phyloP scores from a whole-genome alignment of 108 stramenopile species.

The Seminavis robusta region DNA sequence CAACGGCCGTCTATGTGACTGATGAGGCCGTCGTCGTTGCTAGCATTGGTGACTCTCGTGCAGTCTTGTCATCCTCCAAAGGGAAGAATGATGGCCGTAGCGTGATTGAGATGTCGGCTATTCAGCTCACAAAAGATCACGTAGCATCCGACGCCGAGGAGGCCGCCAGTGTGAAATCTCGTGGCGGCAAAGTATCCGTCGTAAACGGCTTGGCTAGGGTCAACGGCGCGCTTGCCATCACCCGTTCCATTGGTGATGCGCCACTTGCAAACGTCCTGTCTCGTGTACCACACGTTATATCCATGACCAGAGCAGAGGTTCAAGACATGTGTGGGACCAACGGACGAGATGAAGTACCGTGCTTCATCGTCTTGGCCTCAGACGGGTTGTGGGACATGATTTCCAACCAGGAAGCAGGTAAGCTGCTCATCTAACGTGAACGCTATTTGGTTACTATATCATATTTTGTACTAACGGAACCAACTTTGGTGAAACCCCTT shows the following conservation, averaged over 20 bases:
- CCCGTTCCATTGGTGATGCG: conserved; percentile 83
- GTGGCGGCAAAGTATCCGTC: conserved; percentile 65
- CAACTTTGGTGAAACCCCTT: background rate
- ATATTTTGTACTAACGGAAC: background rate
- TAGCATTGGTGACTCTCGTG: conserved; percentile 91
- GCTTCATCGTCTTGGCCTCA: conserved; percentile 88
- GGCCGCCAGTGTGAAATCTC: conserved; percentile 39
- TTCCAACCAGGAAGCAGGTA: conserved; percentile 83
- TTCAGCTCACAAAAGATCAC: conserved; percentile 86
- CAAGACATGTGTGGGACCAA: conserved; percentile 31
- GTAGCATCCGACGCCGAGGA: conserved; percentile 70
- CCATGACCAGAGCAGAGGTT: conserved; percentile 47
- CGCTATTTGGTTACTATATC: background rate
- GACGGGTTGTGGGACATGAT: conserved; percentile 97
- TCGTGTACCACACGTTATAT: conserved; percentile 58
- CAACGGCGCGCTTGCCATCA: conserved; percentile 89
- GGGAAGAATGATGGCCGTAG: background rate
- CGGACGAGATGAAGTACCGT: conserved; percentile 30
- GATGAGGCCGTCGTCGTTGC: conserved; percentile 65
- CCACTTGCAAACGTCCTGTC: conserved; percentile 56
- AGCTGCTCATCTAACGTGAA: background rate
- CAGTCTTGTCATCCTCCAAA: conserved; percentile 61
- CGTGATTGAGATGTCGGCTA: conserved; percentile 21
- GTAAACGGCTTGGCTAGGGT: conserved; percentile 61
- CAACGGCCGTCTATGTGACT: conserved; percentile 65